Base-by-base conservation (phyloP, 345 rosid genomes). In the Hypericum perforatum region DNA sequence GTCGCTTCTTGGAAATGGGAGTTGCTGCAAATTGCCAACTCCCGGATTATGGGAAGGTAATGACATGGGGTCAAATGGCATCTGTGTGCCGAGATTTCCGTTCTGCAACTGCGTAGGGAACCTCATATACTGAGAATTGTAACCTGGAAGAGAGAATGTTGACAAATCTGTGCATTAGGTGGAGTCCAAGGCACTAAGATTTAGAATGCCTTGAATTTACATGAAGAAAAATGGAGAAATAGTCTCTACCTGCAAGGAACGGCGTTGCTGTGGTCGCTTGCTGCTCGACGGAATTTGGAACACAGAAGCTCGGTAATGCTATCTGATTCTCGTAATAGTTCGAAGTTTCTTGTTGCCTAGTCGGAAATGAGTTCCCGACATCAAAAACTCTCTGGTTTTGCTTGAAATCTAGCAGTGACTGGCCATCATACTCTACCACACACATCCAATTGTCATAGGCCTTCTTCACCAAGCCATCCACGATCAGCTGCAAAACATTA, bases 201-300 rank as follows among this genome's bases (percentile, higher is more conserved):
- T 14, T 12, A 29, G 2, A 8, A 61, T 52, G 9, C 15, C 14
- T 38, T 11, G 1, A 43, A n/a, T n/a, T n/a, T n/a, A n/a, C n/a
- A n/a, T n/a, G n/a, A 22, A 10, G 7, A 61, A 4, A 44, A 50
- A 11, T 14, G 3, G 39, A 10, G 39, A 38, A 11, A 43, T 36
- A 16, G 44, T 41, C 49, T 43, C 39, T 77, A 85, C 92, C 95
- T 78, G 76, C 82, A 70, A 76, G 65, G 12, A 74, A 49, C 54
- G 70, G 63, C 16, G 74, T 79, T 45, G 96, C 67, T 53, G 74
- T 70, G 49, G 74, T 64, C 8, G 71, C 67, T 55, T 82, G 77
- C 42, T 77, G 82, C 56, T 87, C 86, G 41, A 71, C 43, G 45
- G 81, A 65, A 63, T 59, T 69, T 9, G 82, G 76, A 68, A 70